Percentiles rank a stretch among this genome's conserved stretches.
phyloP scores from a whole-genome alignment of 2,329 filamentous ascomycete species.

The Pseudopithomyces chartarum region DNA sequence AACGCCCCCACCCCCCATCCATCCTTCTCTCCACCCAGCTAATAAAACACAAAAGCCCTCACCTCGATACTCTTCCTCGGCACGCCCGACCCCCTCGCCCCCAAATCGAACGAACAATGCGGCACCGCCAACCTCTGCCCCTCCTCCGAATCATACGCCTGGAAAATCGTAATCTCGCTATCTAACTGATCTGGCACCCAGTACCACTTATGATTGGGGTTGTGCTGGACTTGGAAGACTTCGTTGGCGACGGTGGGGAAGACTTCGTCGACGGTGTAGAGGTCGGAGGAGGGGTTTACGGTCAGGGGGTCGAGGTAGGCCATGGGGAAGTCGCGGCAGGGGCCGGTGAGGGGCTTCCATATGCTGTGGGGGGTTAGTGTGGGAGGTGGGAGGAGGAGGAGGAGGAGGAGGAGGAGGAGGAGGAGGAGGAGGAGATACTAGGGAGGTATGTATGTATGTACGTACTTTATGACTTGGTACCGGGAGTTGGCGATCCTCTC shows the following conservation, averaged over 20 bases:
- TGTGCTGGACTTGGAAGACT: conserved; percentile 14
- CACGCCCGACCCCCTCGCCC: conserved; percentile 25
- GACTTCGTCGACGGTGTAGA: conserved; percentile 14
- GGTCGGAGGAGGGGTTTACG: conserved; percentile 8
- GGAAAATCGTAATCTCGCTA: conserved; percentile 11
- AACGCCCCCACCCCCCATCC: neutral
- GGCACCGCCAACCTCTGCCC: conserved; percentile 11
- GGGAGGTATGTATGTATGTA: neutral
- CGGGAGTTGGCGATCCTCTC: conserved; percentile 6
- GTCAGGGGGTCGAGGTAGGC: conserved; percentile 10
- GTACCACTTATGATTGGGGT: conserved; percentile 15
- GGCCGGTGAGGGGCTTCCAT: conserved; percentile 14
- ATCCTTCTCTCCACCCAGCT: no score
- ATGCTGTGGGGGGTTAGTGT: neutral
- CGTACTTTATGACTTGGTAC: conserved; percentile 17
- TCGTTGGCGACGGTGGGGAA: conserved; percentile 17
- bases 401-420: neutral
- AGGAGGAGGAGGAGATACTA: no score
- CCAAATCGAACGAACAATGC: conserved; percentile 18
- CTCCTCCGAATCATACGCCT: conserved; percentile 10
- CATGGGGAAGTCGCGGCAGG: conserved; percentile 16
- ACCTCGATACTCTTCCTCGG: conserved; percentile 63
- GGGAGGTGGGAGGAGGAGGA: neutral
- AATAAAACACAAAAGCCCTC: conserved; percentile 56
- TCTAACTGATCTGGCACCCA: conserved; percentile 15